Base-by-base conservation (phyloP, 1,139 yeast species). In the Tardiomyces blankii region DNA sequence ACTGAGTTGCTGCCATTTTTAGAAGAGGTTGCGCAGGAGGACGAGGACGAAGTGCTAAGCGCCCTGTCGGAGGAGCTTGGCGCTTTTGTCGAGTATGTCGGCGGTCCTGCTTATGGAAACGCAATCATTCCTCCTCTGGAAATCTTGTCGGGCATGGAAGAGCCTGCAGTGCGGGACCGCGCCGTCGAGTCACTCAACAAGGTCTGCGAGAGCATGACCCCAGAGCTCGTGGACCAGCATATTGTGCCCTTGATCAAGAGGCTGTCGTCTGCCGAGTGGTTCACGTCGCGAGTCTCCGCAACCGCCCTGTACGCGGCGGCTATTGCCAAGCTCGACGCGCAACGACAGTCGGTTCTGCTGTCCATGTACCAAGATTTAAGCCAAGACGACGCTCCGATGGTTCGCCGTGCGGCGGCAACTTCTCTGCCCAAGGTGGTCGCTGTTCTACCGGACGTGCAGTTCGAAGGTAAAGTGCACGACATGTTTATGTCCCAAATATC, bases 331-430 rank as follows among this genome's bases (percentile, higher is more conserved):
- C 83, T 85, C 14, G 66, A 74, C 50, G 71, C 77, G 5, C 21
- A 38, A 43, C 43, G 42, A 35, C 41, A 5, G 33, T 42, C 16
- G 16, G 81, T 80, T 44, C 71, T 91, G 51, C 72, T 88, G 51
- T 72, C 74, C 41, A 65, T 82, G 47, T 89, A 82, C 63, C 71
- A 78, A 51, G 82, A 80, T 55, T 71, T 91, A 54, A 77, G 86
- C 44, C 76, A 77, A 52, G 98, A 93, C 65, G 98, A 93, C 51
- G 87, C 95, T 21, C 99, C 99, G 49, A 89, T 93, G 96, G 98
- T 91, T 35, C 80, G 96, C 65, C 80, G 97, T 61, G 83, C 95
- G 16, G 95, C 96, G 16, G 97, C 96, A 9, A 77, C 80, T 40
- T 78, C 83, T 62, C 74, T 91, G 54, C 95, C 97, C 1, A 69